Percentiles rank a stretch among this genome's conserved stretches.
These are phyloP conservation scores for Hirschfeldia incana DNA, from an alignment of 345 rosid species.

Conservation along the genomic window DNA sequence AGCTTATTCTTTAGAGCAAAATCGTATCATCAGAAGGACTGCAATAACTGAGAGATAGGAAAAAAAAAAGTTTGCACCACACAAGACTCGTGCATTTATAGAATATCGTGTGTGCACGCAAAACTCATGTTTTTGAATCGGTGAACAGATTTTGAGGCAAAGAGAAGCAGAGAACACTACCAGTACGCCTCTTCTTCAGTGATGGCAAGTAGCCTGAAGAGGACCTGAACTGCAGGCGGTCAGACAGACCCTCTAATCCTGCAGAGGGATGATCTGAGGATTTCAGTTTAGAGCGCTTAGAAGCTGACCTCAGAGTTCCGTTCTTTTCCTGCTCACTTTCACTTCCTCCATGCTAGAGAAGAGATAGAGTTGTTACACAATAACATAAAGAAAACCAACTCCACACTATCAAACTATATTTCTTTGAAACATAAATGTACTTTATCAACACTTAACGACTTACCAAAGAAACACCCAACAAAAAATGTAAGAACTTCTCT, in stretches of 20 bases:
- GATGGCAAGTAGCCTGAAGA: constrained; percentile 62
- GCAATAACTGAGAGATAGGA: not conserved
- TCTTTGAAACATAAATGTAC: not conserved
- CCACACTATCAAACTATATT: constrained; percentile 12
- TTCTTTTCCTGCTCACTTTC: constrained; percentile 70
- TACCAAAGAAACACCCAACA: constrained; percentile 13
- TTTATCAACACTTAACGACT: constrained; percentile 13
- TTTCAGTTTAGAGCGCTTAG: constrained; percentile 55
- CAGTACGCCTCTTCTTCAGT: constrained; percentile 67
- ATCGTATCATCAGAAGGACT: constrained; percentile 22
- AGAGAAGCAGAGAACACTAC: constrained; percentile 44
- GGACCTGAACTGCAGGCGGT: constrained; percentile 68
- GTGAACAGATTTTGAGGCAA: constrained; percentile 27
- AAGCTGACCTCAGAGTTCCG: constrained; percentile 51
- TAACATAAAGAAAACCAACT: constrained; percentile 7
- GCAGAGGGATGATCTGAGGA: constrained; percentile 42
- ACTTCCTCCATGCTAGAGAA: constrained; percentile 61
- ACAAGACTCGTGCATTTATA: constrained; percentile 27
- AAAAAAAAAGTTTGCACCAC: not conserved
- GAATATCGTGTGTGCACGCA: constrained; percentile 3
- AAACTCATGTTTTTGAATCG: constrained; percentile 21
- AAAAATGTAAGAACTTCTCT: not conserved
- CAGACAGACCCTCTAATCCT: constrained; percentile 55
- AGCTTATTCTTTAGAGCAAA: constrained; percentile 11
- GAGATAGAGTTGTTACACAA: constrained; percentile 19